phyloP scores from a whole-genome alignment of 306 rosid genomes.

The Ammopiptanthus mongolicus region DNA sequence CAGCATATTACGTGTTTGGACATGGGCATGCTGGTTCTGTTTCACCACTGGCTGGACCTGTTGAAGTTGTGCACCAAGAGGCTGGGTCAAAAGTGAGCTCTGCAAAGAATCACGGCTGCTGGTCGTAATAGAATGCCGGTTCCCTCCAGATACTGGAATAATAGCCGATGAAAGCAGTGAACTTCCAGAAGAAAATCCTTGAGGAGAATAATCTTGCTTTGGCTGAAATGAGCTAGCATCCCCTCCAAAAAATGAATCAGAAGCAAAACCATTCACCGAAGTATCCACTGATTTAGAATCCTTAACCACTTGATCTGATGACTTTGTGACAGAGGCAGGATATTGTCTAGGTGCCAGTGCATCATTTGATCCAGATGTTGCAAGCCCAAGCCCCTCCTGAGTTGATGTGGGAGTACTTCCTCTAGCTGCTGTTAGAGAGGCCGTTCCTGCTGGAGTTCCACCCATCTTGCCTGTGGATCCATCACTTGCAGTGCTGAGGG shows the following conservation, averaged over 20 bases:
- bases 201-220: constrained; percentile 47
- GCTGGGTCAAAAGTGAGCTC: constrained; percentile 45
- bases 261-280: constrained; percentile 65
- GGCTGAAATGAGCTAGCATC: constrained; percentile 57
- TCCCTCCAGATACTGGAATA: constrained; percentile 49
- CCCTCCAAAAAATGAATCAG: constrained; percentile 66
- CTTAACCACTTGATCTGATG: constrained; percentile 43
- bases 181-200: constrained; percentile 38
- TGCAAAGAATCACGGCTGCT: constrained; percentile 40
- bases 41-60: constrained; percentile 41
- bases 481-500: constrained; percentile 35
- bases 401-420: constrained; percentile 41
- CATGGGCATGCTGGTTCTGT: constrained; percentile 44
- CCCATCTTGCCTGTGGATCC: constrained; percentile 42
- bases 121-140: constrained; percentile 47
- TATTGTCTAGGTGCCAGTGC: constrained; percentile 44
- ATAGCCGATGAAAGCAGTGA: constrained; percentile 39
- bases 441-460: constrained; percentile 37
- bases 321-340: constrained; percentile 38
- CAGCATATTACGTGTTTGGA: constrained; percentile 33
- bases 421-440: constrained; percentile 38
- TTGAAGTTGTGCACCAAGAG: constrained; percentile 49
- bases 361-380: constrained; percentile 48
- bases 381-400: constrained; percentile 53
- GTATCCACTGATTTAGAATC: constrained; percentile 37